These are phyloP conservation scores for Picea sitchensis DNA, from an alignment of 75 land plant genomes.

Conservation along the genomic window DNA sequence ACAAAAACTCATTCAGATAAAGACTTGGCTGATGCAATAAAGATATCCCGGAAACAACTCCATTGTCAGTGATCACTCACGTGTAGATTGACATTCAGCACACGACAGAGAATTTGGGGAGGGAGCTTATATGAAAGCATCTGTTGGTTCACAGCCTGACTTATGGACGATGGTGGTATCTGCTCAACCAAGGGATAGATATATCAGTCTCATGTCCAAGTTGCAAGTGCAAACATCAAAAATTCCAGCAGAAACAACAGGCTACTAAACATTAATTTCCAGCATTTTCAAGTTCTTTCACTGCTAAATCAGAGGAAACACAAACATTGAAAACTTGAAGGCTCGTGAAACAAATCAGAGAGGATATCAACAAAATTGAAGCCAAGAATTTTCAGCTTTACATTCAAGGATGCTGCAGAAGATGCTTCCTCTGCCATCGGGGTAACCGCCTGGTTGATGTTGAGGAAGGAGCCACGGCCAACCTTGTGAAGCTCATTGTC, in stretches of 20 bases:
- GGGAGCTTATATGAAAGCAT: slow-evolving; percentile 41
- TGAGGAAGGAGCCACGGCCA: neutral
- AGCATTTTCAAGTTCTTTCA: neutral
- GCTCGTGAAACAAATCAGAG: neutral
- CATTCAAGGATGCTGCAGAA: slow-evolving; percentile 5
- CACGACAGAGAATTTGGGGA: slow-evolving; percentile 74
- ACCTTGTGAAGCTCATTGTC: neutral
- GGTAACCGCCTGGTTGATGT: neutral
- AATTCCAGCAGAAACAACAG: neutral
- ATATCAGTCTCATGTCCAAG: neutral
- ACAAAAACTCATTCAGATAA: neutral
- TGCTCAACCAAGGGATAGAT: neutral
- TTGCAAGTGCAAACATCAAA: neutral
- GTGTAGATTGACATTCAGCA: slow-evolving; percentile 59
- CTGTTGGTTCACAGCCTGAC: slow-evolving; percentile 13
- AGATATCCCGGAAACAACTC: neutral
- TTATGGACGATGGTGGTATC: neutral
- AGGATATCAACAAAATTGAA: neutral
- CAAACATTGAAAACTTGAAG: neutral
- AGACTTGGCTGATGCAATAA: neutral
- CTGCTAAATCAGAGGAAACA: neutral
- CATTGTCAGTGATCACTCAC: slow-evolving; percentile 21
- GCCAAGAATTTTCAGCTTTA: neutral
- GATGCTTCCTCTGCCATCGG: neutral
- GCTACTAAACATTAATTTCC: neutral